phyloP scores from a whole-genome alignment of 805 yeast genomes.

The Teunomyces atbi region DNA sequence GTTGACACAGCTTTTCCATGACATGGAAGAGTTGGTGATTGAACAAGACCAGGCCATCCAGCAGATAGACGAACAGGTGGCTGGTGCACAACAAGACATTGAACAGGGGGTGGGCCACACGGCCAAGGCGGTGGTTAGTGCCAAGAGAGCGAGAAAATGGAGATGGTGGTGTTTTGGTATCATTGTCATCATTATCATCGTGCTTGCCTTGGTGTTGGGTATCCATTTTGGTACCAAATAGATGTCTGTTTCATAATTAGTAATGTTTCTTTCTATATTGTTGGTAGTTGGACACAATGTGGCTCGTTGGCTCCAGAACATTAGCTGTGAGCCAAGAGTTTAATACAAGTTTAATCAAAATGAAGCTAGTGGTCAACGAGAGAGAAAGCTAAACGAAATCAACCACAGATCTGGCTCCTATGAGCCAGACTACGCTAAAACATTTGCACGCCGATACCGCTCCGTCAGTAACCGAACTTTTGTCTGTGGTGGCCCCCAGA shows the following conservation, averaged over 20 bases:
- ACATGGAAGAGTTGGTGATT: slow-evolving; percentile 93
- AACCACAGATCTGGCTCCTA: too few relatives aligned
- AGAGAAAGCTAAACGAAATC: too few relatives aligned
- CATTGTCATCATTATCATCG: slow-evolving; percentile 53
- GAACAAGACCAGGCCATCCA: slow-evolving; percentile 90
- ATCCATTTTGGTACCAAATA: slow-evolving; percentile 46
- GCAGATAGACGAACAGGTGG: slow-evolving; percentile 77
- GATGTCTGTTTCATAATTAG: slow-evolving; percentile 2
- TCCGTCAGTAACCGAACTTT: slow-evolving; percentile 5
- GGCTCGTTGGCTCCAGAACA: too few relatives aligned
- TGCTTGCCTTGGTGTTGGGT: slow-evolving; percentile 69
- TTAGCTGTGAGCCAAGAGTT: too few relatives aligned
- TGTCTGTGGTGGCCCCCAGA: not conserved
- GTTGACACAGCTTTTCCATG: slow-evolving; percentile 89
- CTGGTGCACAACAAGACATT: slow-evolving; percentile 81
- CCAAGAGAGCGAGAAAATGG: slow-evolving; percentile 87
- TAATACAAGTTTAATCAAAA: too few relatives aligned
- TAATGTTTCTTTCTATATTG: slow-evolving; percentile 3
- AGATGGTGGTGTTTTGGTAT: slow-evolving; percentile 82
- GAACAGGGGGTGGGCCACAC: slow-evolving; percentile 95
- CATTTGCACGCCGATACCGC: slow-evolving; percentile 3
- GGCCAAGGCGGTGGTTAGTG: slow-evolving; percentile 81
- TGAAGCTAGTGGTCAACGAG: too few relatives aligned
- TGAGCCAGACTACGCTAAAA: not conserved
- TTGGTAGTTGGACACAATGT: not conserved